These are phyloP conservation scores for Yarrowia sp. DNA, from an alignment of 805 yeast genomes.

Conservation along the genomic window DNA sequence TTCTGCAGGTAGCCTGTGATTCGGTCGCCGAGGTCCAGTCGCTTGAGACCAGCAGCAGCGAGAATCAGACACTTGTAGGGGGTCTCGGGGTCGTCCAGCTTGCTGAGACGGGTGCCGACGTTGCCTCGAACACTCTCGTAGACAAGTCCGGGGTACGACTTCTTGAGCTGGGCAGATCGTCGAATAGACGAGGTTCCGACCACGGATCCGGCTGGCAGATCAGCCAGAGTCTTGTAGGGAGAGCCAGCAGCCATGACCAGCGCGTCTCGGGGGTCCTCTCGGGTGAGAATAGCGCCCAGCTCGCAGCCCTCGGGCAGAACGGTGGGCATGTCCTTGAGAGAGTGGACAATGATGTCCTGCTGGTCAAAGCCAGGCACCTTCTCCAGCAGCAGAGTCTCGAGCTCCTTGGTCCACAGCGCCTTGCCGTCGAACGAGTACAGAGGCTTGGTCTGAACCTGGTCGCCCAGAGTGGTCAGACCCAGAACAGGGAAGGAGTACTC, in stretches of 20 bases:
- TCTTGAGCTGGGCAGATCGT: conserved; percentile 84
- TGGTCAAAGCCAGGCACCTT: conserved; percentile 60
- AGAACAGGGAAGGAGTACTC: conserved; percentile 68
- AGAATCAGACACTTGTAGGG: conserved; percentile 72
- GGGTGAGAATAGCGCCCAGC: conserved; percentile 77
- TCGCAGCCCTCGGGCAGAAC: conserved; percentile 84
- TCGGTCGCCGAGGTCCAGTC: conserved; percentile 70
- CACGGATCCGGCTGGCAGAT: conserved; percentile 78
- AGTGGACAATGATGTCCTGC: conserved; percentile 86
- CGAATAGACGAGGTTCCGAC: conserved; percentile 96
- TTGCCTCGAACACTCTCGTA: conserved; percentile 89
- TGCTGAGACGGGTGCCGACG: conserved; percentile 71
- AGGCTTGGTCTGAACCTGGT: conserved; percentile 79
- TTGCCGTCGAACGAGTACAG: conserved; percentile 95
- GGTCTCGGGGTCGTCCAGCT: conserved; percentile 70
- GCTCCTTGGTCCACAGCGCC: conserved; percentile 92
- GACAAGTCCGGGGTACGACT: conserved; percentile 68
- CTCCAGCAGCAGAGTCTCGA: conserved; percentile 68
- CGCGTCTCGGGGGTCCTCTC: conserved; percentile 95
- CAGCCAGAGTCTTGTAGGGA: conserved; percentile 60
- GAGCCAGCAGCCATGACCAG: conserved; percentile 69
- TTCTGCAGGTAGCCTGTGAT: conserved; percentile 69
- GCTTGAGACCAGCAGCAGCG: conserved; percentile 87
- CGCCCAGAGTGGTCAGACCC: conserved; percentile 85
- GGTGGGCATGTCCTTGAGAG: conserved; percentile 90